phyloP scores from a whole-genome alignment of 495 filamentous ascomycete species.

The Penicillium riverlandense region DNA sequence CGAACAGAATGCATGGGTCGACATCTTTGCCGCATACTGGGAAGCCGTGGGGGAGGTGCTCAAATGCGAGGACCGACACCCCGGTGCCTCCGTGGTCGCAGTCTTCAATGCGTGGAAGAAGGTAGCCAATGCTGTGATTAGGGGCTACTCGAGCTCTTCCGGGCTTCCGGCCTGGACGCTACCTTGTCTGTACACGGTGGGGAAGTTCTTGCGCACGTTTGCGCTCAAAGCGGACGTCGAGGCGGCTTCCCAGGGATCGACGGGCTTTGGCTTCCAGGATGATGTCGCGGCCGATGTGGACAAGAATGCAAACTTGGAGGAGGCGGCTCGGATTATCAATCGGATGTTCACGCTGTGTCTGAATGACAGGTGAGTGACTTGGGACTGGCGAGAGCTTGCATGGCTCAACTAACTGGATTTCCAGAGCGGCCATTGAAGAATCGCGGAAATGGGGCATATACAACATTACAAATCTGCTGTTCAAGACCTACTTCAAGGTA shows the following conservation, averaged over 20 bases:
- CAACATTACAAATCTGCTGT: conserved; percentile 82
- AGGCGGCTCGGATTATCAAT: conserved; percentile 82
- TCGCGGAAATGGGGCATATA: conserved; percentile 98
- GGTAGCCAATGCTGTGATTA: conserved; percentile 58
- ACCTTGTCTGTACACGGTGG: conserved; percentile 76
- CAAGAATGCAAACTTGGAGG: conserved; percentile 76
- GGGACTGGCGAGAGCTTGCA: not conserved
- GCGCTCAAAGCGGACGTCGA: conserved; percentile 77
- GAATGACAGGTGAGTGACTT: conserved; percentile 65
- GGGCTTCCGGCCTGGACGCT: conserved; percentile 80
- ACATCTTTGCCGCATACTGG: conserved; percentile 80
- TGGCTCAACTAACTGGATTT: conserved; percentile 17
- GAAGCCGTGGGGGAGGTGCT: conserved; percentile 65
- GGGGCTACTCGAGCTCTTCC: conserved; percentile 57
- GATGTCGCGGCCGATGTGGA: conserved; percentile 65
- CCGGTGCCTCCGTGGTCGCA: conserved; percentile 55
- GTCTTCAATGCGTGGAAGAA: conserved; percentile 86
- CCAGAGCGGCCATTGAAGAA: conserved; percentile 73
- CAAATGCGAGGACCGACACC: conserved; percentile 37
- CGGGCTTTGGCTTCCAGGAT: conserved; percentile 53
- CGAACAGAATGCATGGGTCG: conserved; percentile 69
- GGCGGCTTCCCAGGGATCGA: conserved; percentile 33
- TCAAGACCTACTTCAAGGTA: conserved; percentile 96
- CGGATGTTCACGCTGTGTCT: conserved; percentile 83
- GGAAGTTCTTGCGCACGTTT: conserved; percentile 76